Base-by-base conservation (phyloP, 345 rosid genomes). In the Pistacia vera region DNA sequence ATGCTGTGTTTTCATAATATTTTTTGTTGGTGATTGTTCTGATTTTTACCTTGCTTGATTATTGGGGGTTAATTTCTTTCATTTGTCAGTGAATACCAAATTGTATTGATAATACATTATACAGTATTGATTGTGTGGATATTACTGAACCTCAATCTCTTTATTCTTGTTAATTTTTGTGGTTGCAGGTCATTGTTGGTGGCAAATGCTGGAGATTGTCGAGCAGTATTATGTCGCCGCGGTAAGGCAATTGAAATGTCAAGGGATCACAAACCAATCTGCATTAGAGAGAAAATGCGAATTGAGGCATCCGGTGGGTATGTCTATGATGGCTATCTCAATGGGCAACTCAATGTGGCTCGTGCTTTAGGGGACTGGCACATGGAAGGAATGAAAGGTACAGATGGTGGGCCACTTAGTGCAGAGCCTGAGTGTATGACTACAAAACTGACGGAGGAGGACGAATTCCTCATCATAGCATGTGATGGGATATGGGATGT, bases 401-500 rank as follows among this genome's bases (percentile, higher is more conserved):
- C 78, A 56, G 81, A 81, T 49, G 88, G 91, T 20, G 97, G 97
- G 33, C 97, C 98, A 25, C 88, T 94, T 9, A 91, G 88, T 82
- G 96, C 95, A 1, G 97, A 94, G 75, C 98, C 97, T 4, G 98
- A 94, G 87, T 76, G 92, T 49, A 88, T 86, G 83, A 83, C 88
- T 36, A 81, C 63, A 8, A 77, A 81, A 70, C 85, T 92, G 69
- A 87, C 87, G 0, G 86, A 85, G 67, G 96, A 92, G 44, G 98
- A 94, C 41, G 98, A 92, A 81, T 94, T 94, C 81, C 91, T 94
- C 72, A 88, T 92, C 57, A 86, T 94, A 3, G 98, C 94, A 4
- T 90, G 95, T 51, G 97, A 92, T 62, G 97, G 98, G 46, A 85
- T 92, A n/a, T 94, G 96, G 98, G 98, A 94, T 68, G 98, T 92